Conservation (phyloP, 2,329 filamentous ascomycete genomes). For the Oidium heveae region DNA sequence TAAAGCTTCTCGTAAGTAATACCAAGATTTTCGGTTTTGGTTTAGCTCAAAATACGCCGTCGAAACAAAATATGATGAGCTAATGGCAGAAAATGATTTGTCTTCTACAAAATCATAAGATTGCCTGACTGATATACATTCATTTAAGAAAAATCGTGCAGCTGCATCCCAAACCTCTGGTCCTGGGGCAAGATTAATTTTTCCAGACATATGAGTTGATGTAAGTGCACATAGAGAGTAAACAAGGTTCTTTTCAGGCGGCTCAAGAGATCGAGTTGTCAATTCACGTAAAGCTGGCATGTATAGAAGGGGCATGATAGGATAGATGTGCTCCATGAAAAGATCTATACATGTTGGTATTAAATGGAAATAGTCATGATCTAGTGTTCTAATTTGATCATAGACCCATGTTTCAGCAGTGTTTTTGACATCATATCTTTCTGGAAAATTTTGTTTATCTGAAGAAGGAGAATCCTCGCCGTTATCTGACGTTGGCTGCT, state of each 20-base stretch:
- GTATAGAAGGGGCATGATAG: constrained; percentile 35
- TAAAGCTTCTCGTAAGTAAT: constrained; percentile 33
- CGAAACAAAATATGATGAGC: constrained; percentile 35
- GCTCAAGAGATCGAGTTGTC: constrained; percentile 17
- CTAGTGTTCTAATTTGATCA: constrained; percentile 19
- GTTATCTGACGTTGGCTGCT: constrained; percentile 2
- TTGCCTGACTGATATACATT: constrained; percentile 29
- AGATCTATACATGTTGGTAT: constrained; percentile 32
- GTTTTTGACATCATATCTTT: background rate
- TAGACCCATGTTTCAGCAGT: constrained; percentile 13
- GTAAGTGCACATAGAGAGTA: constrained; percentile 33
- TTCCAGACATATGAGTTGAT: constrained; percentile 23
- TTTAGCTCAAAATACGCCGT: constrained; percentile 36
- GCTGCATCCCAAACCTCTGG: constrained; percentile 22
- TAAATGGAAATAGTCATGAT: constrained; percentile 22
- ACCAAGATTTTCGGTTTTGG: constrained; percentile 31
- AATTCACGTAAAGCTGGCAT: constrained; percentile 28
- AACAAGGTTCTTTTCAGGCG: constrained; percentile 19
- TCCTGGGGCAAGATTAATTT: constrained; percentile 17
- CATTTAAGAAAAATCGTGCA: constrained; percentile 30
- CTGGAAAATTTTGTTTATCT: background rate
- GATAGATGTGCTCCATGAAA: constrained; percentile 35
- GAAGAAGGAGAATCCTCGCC: background rate
- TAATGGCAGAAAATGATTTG: constrained; percentile 26
- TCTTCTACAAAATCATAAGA: constrained; percentile 31